Base-by-base conservation (phyloP, 257 asterid species). In the Marsdenia floribunda region DNA sequence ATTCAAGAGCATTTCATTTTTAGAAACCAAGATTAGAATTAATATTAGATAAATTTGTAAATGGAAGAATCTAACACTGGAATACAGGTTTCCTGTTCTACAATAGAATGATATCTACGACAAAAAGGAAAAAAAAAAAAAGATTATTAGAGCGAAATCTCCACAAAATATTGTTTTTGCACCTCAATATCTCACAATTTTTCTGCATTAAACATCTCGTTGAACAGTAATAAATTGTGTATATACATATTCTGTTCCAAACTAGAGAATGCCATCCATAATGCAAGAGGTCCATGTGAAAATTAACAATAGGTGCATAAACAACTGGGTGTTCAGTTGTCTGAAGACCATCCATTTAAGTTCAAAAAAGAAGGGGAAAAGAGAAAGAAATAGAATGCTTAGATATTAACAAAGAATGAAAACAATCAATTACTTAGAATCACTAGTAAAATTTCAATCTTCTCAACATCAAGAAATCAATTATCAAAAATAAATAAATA, bases 1-100 rank as follows among this genome's bases (percentile, higher is more conserved):
- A 73, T 74, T 82, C 68, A 80, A 44, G 58, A 74, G 72, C 78
- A 79, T 29, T 73, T 26, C 61, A 72, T 11, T 12, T 63, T 69
- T 64, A 80, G 47, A 67, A 60, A 54, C 67, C 15, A 19, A 19
- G 3, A 5, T 55, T 54, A 52, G 16, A 72, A 6, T 6, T 24
- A 54, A 3, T 13, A 35, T 55, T 18, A 29, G 26, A 22, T 18
- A 47, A 74, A 15, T 40, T 60, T 54, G 42, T 50, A 6, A 61
- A 49, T 11, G 18, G 22, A 1, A 52, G 16, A 18, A 64, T 37
- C 16, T 54, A 55, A 35, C n/a, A 18, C 21, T 37, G 54, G 26
- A 35, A 68, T 63, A 14, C 18, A 33, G 13, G 37, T 63, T 63
- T 37, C 16, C 49, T 68, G 21, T n/a, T 44, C 72, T 44, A 47